These are phyloP conservation scores for Gossypium sturtianum DNA, from an alignment of 345 rosid species.

Conservation along the genomic window DNA sequence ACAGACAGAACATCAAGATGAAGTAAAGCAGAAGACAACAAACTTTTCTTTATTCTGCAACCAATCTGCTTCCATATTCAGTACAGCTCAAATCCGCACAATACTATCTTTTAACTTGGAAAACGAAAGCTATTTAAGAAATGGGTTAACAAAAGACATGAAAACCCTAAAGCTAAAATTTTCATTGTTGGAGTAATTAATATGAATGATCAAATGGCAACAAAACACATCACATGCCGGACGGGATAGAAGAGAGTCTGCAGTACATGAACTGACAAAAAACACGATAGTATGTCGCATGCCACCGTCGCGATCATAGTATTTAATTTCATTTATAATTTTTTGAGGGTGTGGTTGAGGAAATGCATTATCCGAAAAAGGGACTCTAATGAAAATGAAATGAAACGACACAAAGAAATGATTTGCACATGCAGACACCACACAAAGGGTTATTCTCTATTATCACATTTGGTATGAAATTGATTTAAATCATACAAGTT, in stretches of 20 bases:
- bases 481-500: background rate
- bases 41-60: background rate
- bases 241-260: background rate
- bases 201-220: background rate
- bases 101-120: no score
- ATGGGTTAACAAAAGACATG: no score
- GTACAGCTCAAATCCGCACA: background rate
- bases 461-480: background rate
- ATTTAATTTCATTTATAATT: background rate
- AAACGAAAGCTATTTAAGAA: no score
- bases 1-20: background rate
- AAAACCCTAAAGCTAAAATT: no score
- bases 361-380: background rate
- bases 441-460: background rate
- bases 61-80: background rate
- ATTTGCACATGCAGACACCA: conserved; percentile 3
- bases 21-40: background rate
- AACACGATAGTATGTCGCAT: background rate
- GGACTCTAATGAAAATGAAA: background rate
- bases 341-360: background rate
- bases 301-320: background rate
- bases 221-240: background rate
- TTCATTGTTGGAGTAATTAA: no score
- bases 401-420: background rate
- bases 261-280: background rate